phyloP scores from a whole-genome alignment of 2,329 filamentous ascomycete genomes.

The Epichloe baconii region DNA sequence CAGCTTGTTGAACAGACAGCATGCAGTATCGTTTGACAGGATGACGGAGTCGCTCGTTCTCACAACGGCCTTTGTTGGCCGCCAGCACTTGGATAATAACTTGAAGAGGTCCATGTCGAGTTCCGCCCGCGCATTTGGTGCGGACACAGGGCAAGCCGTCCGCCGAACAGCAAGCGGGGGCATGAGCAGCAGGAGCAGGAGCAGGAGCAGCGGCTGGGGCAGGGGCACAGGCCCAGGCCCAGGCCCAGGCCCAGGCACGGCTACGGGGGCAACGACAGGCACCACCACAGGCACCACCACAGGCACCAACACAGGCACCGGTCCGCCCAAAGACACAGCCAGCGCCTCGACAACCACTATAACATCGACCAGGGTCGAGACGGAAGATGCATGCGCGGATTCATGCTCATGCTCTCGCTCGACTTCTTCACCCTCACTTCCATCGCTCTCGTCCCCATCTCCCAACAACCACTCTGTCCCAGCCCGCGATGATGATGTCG shows the following conservation, averaged over 20 bases:
- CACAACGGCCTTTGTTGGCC: slow-evolving; percentile 10
- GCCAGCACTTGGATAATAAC: not conserved
- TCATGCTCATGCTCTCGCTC: not conserved
- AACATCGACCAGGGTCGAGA: not conserved
- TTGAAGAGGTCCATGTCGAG: not conserved
- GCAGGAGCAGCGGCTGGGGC: not conserved
- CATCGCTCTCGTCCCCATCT: not conserved
- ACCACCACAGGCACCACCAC: slow-evolving; percentile 1
- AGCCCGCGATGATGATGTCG: not conserved
- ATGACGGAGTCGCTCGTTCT: slow-evolving; percentile 17
- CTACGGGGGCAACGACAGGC: not conserved
- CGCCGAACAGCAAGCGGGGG: too few species aligned
- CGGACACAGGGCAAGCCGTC: not conserved
- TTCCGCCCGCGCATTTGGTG: not conserved
- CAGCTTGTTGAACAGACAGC: not conserved
- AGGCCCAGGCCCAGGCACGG: too few species aligned
- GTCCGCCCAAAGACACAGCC: not conserved
- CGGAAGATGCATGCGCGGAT: not conserved
- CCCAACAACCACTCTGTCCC: not conserved
- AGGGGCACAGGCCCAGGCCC: too few species aligned
- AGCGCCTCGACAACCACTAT: not conserved
- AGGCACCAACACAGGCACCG: slow-evolving; percentile 1
- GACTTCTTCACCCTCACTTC: not conserved
- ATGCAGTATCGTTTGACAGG: slow-evolving; percentile 5
- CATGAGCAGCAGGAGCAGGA: too few species aligned